Percentiles rank a stretch among this genome's conserved stretches.
phyloP scores from a whole-genome alignment of 176 grass and related monocot genomes.

The Oryza glaberrima region DNA sequence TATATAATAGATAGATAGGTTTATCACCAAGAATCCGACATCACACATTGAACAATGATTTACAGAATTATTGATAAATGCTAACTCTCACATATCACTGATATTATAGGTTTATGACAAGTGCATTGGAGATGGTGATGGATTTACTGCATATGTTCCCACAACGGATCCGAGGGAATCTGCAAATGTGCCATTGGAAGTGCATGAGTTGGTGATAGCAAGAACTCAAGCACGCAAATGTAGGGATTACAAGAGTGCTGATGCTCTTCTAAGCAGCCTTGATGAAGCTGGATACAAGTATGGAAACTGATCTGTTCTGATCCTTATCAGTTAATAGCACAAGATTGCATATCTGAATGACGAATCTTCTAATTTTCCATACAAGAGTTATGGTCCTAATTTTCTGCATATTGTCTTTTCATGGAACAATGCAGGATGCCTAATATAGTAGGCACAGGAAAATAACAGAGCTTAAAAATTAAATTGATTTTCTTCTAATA shows the following conservation, averaged over 20 bases:
- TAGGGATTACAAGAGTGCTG: slow-evolving; percentile 34
- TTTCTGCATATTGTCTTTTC: background rate
- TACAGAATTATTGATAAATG: background rate
- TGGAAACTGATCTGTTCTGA: slow-evolving; percentile 17
- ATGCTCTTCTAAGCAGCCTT: slow-evolving; percentile 30
- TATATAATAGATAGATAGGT: background rate
- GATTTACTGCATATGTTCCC: slow-evolving; percentile 58
- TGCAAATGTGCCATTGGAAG: slow-evolving; percentile 19
- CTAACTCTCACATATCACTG: background rate
- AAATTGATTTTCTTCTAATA: background rate
- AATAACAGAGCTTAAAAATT: background rate
- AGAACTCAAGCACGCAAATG: slow-evolving; percentile 35
- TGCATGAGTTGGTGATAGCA: slow-evolving; percentile 42
- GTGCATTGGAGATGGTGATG: slow-evolving; percentile 61
- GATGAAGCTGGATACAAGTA: slow-evolving; percentile 56
- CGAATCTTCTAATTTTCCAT: background rate
- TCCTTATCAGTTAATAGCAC: background rate
- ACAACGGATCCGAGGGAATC: slow-evolving; percentile 43
- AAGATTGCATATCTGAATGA: slow-evolving; percentile 16
- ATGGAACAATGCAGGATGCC: background rate
- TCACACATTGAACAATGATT: slow-evolving; percentile 1
- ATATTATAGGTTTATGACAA: slow-evolving; percentile 38
- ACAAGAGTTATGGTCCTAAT: slow-evolving; percentile 4
- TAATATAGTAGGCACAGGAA: background rate
- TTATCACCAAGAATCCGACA: background rate